Evolutionary conservation across 768 basidiomycete genomes (phyloP).

Genomic region (Boletus rex-veris): DNA sequence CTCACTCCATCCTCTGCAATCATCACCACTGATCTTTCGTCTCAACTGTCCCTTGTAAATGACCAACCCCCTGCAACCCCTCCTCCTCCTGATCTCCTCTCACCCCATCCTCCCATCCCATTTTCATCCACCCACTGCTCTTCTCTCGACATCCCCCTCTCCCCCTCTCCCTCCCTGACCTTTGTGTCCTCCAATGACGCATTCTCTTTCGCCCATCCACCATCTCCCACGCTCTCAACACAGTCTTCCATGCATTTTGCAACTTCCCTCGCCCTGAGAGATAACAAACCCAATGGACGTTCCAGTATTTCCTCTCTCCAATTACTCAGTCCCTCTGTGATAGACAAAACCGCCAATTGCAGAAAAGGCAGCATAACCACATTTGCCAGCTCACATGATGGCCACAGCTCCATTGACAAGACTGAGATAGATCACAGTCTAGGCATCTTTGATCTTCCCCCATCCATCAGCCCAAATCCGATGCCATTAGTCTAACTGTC

Average conservation of each 20-base stretch:
- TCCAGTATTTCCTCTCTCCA: constrained; percentile 50
- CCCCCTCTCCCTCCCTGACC: constrained; percentile 29
- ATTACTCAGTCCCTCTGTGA: constrained; percentile 43
- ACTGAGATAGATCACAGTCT: constrained; percentile 48
- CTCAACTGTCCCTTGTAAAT: constrained; percentile 21
- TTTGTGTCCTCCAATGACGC: constrained; percentile 42
- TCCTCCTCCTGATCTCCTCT: constrained; percentile 20
- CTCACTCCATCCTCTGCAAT: constrained; percentile 21
- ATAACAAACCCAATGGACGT: constrained; percentile 61
- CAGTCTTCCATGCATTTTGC: constrained; percentile 59
- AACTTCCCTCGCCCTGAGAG: constrained; percentile 56
- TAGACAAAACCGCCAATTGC: constrained; percentile 37
- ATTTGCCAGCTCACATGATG: constrained; percentile 41
- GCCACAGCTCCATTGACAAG: constrained; percentile 36
- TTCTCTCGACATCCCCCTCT: constrained; percentile 32
- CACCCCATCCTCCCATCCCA: constrained; percentile 9
- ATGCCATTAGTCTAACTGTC: constrained; percentile 33
- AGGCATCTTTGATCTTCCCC: constrained; percentile 24
- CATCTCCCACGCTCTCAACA: constrained; percentile 74
- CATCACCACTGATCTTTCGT: constrained; percentile 36
- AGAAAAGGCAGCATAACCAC: constrained; percentile 62
- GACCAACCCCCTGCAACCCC: background rate
- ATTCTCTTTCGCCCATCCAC: constrained; percentile 45
- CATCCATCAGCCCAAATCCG: constrained; percentile 36
- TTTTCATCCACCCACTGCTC: constrained; percentile 4